Evolutionary conservation across 495 filamentous ascomycete species (phyloP).

Genomic region (Aspergillus steynii): DNA sequence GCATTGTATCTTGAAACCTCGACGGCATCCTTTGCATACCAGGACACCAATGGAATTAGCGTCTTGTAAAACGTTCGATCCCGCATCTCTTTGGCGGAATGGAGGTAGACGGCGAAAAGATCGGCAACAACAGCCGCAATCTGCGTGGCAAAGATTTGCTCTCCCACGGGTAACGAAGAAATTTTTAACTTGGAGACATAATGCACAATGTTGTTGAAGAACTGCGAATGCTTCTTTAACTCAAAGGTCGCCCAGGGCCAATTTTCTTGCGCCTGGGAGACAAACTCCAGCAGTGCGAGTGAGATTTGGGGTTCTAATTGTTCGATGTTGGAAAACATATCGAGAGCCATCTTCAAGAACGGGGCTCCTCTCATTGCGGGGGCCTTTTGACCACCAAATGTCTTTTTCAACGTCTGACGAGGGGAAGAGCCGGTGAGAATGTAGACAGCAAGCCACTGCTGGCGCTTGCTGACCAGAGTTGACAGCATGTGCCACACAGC

Average conservation of each 20-base stretch:
- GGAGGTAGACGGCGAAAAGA: constrained; percentile 87
- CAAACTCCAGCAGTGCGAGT: constrained; percentile 79
- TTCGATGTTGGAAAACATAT: constrained; percentile 68
- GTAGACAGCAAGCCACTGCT: constrained; percentile 94
- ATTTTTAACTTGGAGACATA: constrained; percentile 65
- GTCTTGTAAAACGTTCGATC: constrained; percentile 64
- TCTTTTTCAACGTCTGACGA: constrained; percentile 64
- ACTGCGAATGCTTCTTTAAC: constrained; percentile 68
- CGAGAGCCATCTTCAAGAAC: constrained; percentile 73
- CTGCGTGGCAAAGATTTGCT: constrained; percentile 58
- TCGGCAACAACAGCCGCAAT: constrained; percentile 82
- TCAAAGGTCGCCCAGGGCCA: constrained; percentile 89
- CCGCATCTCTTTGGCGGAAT: constrained; percentile 73
- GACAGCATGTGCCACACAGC: constrained; percentile 84
- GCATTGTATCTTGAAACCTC: constrained; percentile 74
- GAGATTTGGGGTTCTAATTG: constrained; percentile 59
- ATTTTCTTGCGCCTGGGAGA: constrained; percentile 80
- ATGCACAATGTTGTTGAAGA: constrained; percentile 66
- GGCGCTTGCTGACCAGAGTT: constrained; percentile 82
- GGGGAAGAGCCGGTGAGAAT: constrained; percentile 87
- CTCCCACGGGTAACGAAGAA: constrained; percentile 42
- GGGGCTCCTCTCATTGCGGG: constrained; percentile 53
- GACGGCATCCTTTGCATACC: constrained; percentile 73
- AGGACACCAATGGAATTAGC: constrained; percentile 71
- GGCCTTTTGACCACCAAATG: constrained; percentile 32